Conservation (phyloP, 2,329 filamentous ascomycete genomes). For the Knufia fluminis region DNA sequence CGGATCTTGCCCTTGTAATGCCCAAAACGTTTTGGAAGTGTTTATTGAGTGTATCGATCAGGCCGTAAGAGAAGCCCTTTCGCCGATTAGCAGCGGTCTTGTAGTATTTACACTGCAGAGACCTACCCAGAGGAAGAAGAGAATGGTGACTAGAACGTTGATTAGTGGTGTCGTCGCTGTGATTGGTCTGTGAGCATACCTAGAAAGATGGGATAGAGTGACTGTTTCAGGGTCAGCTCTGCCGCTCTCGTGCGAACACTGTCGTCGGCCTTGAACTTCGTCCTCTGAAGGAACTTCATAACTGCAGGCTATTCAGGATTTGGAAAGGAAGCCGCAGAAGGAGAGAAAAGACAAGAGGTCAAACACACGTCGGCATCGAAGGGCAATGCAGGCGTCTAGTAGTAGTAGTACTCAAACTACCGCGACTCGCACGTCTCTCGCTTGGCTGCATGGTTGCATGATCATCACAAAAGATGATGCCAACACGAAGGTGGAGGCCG, state of each 20-base stretch:
- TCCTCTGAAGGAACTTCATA: slow-evolving; percentile 6
- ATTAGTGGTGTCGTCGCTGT: too few species aligned
- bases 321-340: background rate
- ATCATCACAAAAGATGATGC: background rate
- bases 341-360: background rate
- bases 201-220: slow-evolving; percentile 29
- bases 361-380: background rate
- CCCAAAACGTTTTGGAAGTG: slow-evolving; percentile 49
- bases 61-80: slow-evolving; percentile 38
- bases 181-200: too few species aligned
- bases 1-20: slow-evolving; percentile 48
- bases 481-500: background rate
- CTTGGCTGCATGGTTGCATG: background rate
- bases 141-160: slow-evolving; percentile 33
- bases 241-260: slow-evolving; percentile 22
- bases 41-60: slow-evolving; percentile 42
- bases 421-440: background rate
- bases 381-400: background rate
- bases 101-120: slow-evolving; percentile 20
- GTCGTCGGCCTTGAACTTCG: slow-evolving; percentile 6
- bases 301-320: background rate
- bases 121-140: slow-evolving; percentile 42
- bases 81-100: slow-evolving; percentile 15
- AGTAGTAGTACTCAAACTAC: too few species aligned
- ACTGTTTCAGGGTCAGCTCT: slow-evolving; percentile 33